Evolutionary conservation across 495 filamentous ascomycete genomes (phyloP).

Genomic region (Viridothelium virens): DNA sequence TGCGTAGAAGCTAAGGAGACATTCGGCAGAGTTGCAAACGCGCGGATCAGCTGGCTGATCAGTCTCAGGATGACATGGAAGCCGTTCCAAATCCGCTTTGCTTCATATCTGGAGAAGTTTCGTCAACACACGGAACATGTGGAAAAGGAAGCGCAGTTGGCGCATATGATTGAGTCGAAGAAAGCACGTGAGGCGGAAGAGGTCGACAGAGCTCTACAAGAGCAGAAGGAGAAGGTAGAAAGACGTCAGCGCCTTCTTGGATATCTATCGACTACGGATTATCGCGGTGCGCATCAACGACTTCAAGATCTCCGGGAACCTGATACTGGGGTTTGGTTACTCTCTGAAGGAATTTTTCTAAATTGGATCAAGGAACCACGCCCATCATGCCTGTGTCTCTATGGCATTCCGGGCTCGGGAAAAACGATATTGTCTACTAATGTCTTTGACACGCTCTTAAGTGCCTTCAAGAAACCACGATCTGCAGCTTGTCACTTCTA

Average conservation of each 20-base stretch:
- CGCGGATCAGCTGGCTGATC: constrained; percentile 7
- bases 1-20: constrained; percentile 33
- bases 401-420: constrained; percentile 24
- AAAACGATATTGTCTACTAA: constrained; percentile 23
- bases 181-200: constrained; percentile 16
- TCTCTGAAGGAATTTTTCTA: not conserved
- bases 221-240: not conserved
- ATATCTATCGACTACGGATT: not conserved
- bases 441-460: constrained; percentile 13
- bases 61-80: constrained; percentile 24
- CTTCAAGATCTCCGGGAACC: constrained; percentile 12
- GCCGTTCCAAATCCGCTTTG: constrained; percentile 27
- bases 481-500: not conserved
- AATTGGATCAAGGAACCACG: constrained; percentile 14
- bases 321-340: constrained; percentile 18
- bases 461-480: not conserved
- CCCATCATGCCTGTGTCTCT: constrained; percentile 12
- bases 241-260: not conserved
- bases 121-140: constrained; percentile 28
- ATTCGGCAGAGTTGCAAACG: constrained; percentile 19
- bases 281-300: constrained; percentile 7
- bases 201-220: constrained; percentile 1
- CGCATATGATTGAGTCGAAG: constrained; percentile 30
- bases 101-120: constrained; percentile 25
- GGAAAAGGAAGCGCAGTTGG: constrained; percentile 27